phyloP scores from a whole-genome alignment of 1,284 basidiomycete genomes.

The Rhodotorula sp. region DNA sequence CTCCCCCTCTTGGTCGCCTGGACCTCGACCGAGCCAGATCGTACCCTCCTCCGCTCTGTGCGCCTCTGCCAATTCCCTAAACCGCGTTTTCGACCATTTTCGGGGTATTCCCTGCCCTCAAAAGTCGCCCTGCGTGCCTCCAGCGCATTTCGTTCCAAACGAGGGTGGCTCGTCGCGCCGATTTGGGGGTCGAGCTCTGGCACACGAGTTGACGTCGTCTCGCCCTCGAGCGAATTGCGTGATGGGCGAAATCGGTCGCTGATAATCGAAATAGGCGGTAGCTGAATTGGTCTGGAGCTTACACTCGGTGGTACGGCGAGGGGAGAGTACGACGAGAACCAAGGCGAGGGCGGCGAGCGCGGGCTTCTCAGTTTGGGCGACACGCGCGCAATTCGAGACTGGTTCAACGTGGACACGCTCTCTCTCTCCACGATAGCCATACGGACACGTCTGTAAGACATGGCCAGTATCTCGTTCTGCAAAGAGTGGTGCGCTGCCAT shows the following conservation, averaged over 20 bases:
- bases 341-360: not conserved
- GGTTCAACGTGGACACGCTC: not conserved
- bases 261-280: not conserved
- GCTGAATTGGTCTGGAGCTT: not conserved
- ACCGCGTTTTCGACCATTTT: no score
- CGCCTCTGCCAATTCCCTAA: no score
- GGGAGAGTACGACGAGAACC: slow-evolving; percentile 7
- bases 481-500: slow-evolving; percentile 6
- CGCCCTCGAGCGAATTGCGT: not conserved
- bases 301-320: slow-evolving; percentile 6
- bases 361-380: no score
- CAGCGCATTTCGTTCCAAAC: no score
- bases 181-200: no score
- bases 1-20: no score
- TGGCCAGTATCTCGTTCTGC: slow-evolving; percentile 12
- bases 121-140: no score
- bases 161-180: no score
- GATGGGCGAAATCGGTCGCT: not conserved
- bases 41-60: no score
- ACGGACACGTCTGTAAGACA: not conserved
- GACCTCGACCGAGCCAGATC: no score
- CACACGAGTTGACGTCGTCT: not conserved
- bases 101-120: no score
- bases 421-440: not conserved
- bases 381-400: not conserved